phyloP scores from a whole-genome alignment of 2,329 filamentous ascomycete species.

The Colletotrichum australisinense region DNA sequence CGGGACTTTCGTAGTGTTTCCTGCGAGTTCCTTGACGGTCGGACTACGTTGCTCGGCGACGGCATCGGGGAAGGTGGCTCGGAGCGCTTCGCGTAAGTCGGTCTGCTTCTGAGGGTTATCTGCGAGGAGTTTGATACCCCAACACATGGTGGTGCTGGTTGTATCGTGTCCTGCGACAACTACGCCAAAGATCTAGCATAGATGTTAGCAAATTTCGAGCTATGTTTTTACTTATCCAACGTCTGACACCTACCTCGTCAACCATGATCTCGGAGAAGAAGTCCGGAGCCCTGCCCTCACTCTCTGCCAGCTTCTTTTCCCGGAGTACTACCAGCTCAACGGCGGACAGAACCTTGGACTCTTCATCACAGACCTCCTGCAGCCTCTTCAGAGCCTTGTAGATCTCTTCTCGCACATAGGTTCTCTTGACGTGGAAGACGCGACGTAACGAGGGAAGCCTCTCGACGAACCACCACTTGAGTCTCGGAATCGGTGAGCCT shows the following conservation, averaged over 20 bases:
- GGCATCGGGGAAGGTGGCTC: slow-evolving; percentile 31
- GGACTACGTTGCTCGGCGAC: slow-evolving; percentile 40
- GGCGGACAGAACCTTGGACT: slow-evolving; percentile 25
- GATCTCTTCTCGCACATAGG: slow-evolving; percentile 20
- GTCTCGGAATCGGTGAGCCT: slow-evolving; percentile 18
- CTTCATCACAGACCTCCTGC: slow-evolving; percentile 5
- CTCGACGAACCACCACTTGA: slow-evolving; percentile 26
- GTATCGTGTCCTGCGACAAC: slow-evolving; percentile 46
- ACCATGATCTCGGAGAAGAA: slow-evolving; percentile 21
- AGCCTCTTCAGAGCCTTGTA: slow-evolving; percentile 21
- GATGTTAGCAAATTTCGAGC: not conserved
- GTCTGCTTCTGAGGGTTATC: slow-evolving; percentile 19
- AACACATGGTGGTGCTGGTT: slow-evolving; percentile 42
- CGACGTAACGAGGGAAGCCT: not conserved
- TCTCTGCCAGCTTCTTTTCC: slow-evolving; percentile 30
- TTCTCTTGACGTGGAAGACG: slow-evolving; percentile 2
- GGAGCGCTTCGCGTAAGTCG: slow-evolving; percentile 14
- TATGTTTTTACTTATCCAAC: not conserved
- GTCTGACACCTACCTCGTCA: slow-evolving; percentile 17
- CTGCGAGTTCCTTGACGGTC: slow-evolving; percentile 43
- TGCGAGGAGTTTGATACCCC: slow-evolving; percentile 41
- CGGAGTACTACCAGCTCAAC: slow-evolving; percentile 33
- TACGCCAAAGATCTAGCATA: slow-evolving; percentile 40
- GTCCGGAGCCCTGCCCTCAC: slow-evolving; percentile 28
- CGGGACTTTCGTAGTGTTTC: slow-evolving; percentile 37